Evolutionary conservation across 1,284 basidiomycete genomes (phyloP), one percentile per base, ranked within the genome.

Genomic region (Phlebopus sp.): DNA sequence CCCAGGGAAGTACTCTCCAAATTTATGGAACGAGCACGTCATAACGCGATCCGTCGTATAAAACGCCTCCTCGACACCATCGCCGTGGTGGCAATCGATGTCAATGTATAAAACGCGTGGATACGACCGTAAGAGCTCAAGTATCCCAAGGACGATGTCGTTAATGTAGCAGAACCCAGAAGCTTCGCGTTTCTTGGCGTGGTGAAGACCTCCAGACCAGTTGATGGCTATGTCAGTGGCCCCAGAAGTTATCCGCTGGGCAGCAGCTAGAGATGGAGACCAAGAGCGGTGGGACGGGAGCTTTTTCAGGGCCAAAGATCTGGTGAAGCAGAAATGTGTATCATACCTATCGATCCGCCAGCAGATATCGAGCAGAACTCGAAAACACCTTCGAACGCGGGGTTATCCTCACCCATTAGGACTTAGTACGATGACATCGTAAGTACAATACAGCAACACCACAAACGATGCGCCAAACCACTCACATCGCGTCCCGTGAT

Each of bases 1-100:
- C 1, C 95, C 95, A 1, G 96, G 96, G 67, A 99, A 99, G 69
- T 92, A 99, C 61, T 97, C 94, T 18, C 96, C 95, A 62, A 90
- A 97, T 63, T 94, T 92, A 76, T 99, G 97, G 66, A 99, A 97
- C 35, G 89, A 89, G 65, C 85, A 86, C 3, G 96, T 98, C 87
- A 98, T 93, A 57, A 99, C 96, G 44, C 96, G 78, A 66, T 99
- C 90, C 3, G 93, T 97, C 19, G 92, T 94, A 69, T 97, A 98
- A 74, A 99, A 99, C 1, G 96, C 97, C 66, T 99, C 96, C 62
- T 99, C 96, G 30, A 99, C 96, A 15, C 96, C 97, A 63, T 99
- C 97, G 6, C 96, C 96, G 60, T 99, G 96, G 67, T 98, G 96
- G 48, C 94, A 93, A 69, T 99, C 96, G 49, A 99, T 96, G 69